Conservation (phyloP, 805 yeast genomes). For the Priceomyces melissophilus region DNA sequence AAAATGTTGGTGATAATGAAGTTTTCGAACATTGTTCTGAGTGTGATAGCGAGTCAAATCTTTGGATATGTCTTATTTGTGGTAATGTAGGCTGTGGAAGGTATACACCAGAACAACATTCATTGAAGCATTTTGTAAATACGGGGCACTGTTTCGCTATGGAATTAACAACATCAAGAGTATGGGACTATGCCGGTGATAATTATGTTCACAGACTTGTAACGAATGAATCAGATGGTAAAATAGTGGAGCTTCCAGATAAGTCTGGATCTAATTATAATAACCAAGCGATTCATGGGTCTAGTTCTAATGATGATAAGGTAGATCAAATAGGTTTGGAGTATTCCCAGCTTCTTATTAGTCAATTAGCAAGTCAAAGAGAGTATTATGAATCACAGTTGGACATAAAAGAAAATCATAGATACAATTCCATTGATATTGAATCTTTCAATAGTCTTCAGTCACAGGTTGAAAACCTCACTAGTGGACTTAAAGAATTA, state of each 20-base stretch:
- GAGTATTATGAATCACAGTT: constrained; percentile 65
- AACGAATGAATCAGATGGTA: constrained; percentile 85
- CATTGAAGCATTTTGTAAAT: constrained; percentile 71
- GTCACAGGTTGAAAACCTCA: constrained; percentile 25
- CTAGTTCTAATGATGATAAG: constrained; percentile 23
- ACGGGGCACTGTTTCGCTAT: constrained; percentile 88
- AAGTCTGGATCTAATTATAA: constrained; percentile 13
- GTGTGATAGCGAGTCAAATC: constrained; percentile 58
- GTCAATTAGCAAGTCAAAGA: constrained; percentile 82
- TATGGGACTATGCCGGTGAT: constrained; percentile 94
- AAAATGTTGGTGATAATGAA: constrained; percentile 3
- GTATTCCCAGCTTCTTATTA: constrained; percentile 71
- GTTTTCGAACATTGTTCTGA: constrained; percentile 41
- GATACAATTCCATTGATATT: constrained; percentile 9
- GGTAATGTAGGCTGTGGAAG: constrained; percentile 93
- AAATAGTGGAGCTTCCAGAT: constrained; percentile 69
- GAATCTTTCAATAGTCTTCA: constrained; percentile 19
- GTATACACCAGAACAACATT: constrained; percentile 76
- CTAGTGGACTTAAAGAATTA: constrained; percentile 19
- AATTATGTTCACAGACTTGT: constrained; percentile 82
- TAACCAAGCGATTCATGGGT: constrained; percentile 2
- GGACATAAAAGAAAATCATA: constrained; percentile 18
- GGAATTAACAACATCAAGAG: constrained; percentile 81
- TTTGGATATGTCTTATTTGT: constrained; percentile 89
- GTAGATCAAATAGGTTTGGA: constrained; percentile 67